Base-by-base conservation (phyloP, 2,329 filamentous ascomycete species). In the Orbilia brochopaga region DNA sequence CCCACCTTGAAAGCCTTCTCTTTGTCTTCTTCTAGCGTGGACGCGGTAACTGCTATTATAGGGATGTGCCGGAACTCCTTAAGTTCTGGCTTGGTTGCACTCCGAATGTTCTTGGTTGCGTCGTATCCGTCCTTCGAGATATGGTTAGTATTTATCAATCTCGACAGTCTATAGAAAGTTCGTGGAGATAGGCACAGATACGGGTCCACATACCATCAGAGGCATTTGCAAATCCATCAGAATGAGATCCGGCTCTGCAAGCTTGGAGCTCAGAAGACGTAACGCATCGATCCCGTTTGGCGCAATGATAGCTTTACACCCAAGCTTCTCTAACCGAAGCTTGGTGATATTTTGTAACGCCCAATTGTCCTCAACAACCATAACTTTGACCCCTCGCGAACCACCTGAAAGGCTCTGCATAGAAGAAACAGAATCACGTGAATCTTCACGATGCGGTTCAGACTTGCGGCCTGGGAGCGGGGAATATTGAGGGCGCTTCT, bases 201-300 rank as follows among this genome's bases (percentile, higher is more conserved):
- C 21, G 7, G 19, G 35, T 50, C 54, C 51, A 42, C 37, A 2
- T 64, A 76, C 75, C 52, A 76, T 64, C 15, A 76, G 55, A n/a
- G 74, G 75, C 76, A 77, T 77, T 24, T 77, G 75, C 32, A 77
- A 65, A 63, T 76, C 75, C 76, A 77, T 77, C n/a, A 76, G 59
- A 4, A 75, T 70, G 1, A 76, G 64, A 70, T 76, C 76, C 13
- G 72, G 65, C 32, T 73, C 64, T 1, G 72, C 53, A 13, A 74
- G 60, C 2, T 66, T 69, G 2, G 58, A 73, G n/a, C 73, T 73
- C 37, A 77, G 53, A 23, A 74, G 62, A 7, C 63, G 56, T 42
- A 76, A 64, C 2, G 74, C 75, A 53, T 75, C 73, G 19, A 74
- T 73, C 7, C 75, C 75, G 58, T 74, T 75, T 15, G 74, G 54